Percentiles rank a stretch among this genome's conserved stretches.
phyloP scores from a whole-genome alignment of 495 filamentous ascomycete species.

The Penicillium angulare region DNA sequence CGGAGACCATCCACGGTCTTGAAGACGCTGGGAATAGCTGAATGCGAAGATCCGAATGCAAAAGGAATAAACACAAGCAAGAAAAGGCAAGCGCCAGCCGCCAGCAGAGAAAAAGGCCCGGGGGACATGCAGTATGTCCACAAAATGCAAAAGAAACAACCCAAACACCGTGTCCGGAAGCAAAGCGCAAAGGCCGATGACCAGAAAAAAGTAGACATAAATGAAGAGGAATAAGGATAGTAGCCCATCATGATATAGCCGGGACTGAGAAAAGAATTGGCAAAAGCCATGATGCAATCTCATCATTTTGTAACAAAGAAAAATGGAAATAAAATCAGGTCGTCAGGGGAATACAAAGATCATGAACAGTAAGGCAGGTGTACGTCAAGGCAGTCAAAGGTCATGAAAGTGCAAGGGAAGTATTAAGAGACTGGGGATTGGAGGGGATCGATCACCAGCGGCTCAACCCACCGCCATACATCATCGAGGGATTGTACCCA shows the following conservation, averaged over 20 bases:
- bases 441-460: slow-evolving; percentile 59
- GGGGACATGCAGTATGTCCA: slow-evolving; percentile 36
- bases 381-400: slow-evolving; percentile 7
- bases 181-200: no score
- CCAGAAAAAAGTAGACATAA: no score
- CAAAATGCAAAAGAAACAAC: slow-evolving; percentile 19
- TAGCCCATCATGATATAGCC: slow-evolving; percentile 30
- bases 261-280: not conserved
- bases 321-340: slow-evolving; percentile 32
- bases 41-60: slow-evolving; percentile 36
- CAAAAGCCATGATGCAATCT: slow-evolving; percentile 29
- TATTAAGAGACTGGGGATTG: not conserved
- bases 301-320: slow-evolving; percentile 24
- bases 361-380: slow-evolving; percentile 12
- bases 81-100: slow-evolving; percentile 32
- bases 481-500: slow-evolving; percentile 90
- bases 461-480: slow-evolving; percentile 75
- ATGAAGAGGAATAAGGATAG: no score
- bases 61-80: slow-evolving; percentile 11
- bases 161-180: slow-evolving; percentile 26
- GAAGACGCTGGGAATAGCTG: slow-evolving; percentile 36
- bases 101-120: slow-evolving; percentile 26
- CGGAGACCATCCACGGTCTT: slow-evolving; percentile 61
- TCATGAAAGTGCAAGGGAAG: slow-evolving; percentile 8
- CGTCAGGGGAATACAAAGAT: slow-evolving; percentile 28